These are phyloP conservation scores for Dactylonectria estremocensis DNA, from an alignment of 2,329 filamentous ascomycete genomes.

Conservation along the genomic window DNA sequence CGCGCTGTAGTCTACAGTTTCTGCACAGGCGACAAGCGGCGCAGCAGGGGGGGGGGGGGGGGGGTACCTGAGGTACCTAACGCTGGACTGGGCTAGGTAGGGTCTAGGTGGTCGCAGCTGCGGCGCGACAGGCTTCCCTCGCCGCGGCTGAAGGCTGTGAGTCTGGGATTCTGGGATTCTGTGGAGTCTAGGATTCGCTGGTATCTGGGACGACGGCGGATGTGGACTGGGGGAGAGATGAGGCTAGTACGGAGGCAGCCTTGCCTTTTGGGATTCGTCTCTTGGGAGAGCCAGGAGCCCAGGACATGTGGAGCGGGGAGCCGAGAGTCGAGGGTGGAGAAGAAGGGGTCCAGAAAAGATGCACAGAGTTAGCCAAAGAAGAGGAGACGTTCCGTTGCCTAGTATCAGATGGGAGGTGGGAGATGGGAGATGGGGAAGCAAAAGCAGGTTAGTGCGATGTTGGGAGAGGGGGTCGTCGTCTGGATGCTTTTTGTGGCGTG, in stretches of 20 bases:
- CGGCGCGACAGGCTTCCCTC: slow-evolving; percentile 23
- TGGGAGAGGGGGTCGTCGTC: not conserved
- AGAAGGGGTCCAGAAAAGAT: slow-evolving; percentile 30
- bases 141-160: slow-evolving; percentile 22
- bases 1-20: not conserved
- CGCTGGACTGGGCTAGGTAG: slow-evolving; percentile 9
- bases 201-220: slow-evolving; percentile 12
- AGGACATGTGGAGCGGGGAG: slow-evolving; percentile 21
- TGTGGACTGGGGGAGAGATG: slow-evolving; percentile 25
- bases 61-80: slow-evolving; percentile 17
- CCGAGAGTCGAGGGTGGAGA: slow-evolving; percentile 28
- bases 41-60: slow-evolving; percentile 20
- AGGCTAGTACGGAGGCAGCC: slow-evolving; percentile 19
- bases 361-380: slow-evolving; percentile 28
- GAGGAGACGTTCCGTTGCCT: slow-evolving; percentile 17
- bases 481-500: slow-evolving; percentile 23
- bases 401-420: slow-evolving; percentile 15
- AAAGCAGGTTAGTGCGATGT: slow-evolving; percentile 21
- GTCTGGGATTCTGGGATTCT: slow-evolving; percentile 15
- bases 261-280: slow-evolving; percentile 3
- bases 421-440: not conserved
- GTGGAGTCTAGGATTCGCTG: no score
- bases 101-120: slow-evolving; percentile 23
- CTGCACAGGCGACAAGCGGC: slow-evolving; percentile 25
- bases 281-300: slow-evolving; percentile 5